Evolutionary conservation across 768 basidiomycete genomes (phyloP).

Genomic region (Hortiboletus campestris): DNA sequence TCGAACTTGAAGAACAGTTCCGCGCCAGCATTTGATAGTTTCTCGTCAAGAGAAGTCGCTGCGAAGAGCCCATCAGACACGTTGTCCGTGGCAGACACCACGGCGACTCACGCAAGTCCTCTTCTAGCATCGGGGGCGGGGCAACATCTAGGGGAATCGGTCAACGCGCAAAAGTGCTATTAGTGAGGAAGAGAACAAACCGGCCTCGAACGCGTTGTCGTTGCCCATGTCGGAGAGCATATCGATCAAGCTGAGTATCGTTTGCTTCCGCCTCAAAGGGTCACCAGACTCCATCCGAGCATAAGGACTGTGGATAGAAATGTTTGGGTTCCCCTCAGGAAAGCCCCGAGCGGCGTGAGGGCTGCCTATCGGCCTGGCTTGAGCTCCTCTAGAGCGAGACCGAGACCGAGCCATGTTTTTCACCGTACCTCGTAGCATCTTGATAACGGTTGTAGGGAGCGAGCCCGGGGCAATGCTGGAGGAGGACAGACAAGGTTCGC

Average conservation of each 20-base stretch:
- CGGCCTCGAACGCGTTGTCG: conserved; percentile 35
- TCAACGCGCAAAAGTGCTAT: conserved; percentile 6
- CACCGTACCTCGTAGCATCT: conserved; percentile 34
- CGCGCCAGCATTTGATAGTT: conserved; percentile 48
- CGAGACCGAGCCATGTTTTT: conserved; percentile 25
- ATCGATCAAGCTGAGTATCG: conserved; percentile 46
- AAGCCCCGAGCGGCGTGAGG: conserved; percentile 25
- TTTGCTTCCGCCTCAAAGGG: conserved; percentile 42
- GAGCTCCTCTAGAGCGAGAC: conserved; percentile 29
- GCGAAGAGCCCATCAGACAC: conserved; percentile 7
- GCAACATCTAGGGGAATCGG: conserved; percentile 18
- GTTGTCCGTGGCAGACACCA: neutral
- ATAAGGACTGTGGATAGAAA: conserved; percentile 27
- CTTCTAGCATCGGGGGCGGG: conserved; percentile 39
- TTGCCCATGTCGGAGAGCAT: conserved; percentile 43
- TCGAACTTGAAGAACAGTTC: conserved; percentile 49
- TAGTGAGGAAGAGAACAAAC: conserved; percentile 24
- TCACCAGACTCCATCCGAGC: conserved; percentile 28
- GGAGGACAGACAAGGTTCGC: conserved; percentile 13
- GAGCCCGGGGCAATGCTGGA: conserved; percentile 24
- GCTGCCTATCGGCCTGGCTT: conserved; percentile 23
- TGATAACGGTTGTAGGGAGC: conserved; percentile 22
- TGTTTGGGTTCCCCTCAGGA: conserved; percentile 26
- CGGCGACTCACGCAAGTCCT: conserved; percentile 39
- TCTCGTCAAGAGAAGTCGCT: conserved; percentile 49